Conservation (phyloP, 495 filamentous ascomycete species). For the Thermothielavioides terrestris region DNA sequence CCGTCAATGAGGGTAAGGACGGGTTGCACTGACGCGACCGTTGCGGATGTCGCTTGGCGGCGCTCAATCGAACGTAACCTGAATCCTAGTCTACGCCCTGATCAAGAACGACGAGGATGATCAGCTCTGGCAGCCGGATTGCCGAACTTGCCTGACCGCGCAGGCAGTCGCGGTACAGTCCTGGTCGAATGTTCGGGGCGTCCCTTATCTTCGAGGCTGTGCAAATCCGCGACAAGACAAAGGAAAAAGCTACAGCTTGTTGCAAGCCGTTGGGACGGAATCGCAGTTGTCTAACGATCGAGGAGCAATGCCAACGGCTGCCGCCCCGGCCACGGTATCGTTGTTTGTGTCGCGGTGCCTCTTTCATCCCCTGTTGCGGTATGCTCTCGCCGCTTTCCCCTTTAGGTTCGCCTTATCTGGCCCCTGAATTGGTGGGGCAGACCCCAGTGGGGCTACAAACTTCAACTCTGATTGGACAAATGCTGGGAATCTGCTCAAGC, state of each 20-base stretch:
- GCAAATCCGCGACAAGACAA: neutral
- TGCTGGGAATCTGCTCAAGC: neutral
- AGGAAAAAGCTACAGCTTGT: neutral
- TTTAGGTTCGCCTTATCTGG: neutral
- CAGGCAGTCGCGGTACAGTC: too few relatives aligned
- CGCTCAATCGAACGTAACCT: neutral
- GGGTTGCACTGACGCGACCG: too few relatives aligned
- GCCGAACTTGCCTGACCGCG: too few relatives aligned
- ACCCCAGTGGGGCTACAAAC: neutral
- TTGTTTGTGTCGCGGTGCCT: conserved; percentile 1
- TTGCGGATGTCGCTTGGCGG: neutral
- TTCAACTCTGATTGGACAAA: conserved; percentile 8
- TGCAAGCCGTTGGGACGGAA: neutral
- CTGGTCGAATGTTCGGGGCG: too few relatives aligned
- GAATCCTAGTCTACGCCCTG: too few relatives aligned
- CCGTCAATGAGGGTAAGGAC: neutral
- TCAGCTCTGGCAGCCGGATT: too few relatives aligned
- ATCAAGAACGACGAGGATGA: neutral
- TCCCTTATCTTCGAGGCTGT: too few relatives aligned
- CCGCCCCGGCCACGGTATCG: neutral
- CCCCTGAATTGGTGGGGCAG: conserved; percentile 14
- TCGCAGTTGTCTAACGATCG: neutral
- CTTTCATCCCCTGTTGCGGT: conserved; percentile 5
- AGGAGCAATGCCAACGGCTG: neutral
- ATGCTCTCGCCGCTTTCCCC: conserved; percentile 10